A percentile compares a stretch with the other conserved stretches of the same genome.
These are phyloP conservation scores for Xerophyta viscosa DNA, from an alignment of 106 monocot species.

Conservation along the genomic window DNA sequence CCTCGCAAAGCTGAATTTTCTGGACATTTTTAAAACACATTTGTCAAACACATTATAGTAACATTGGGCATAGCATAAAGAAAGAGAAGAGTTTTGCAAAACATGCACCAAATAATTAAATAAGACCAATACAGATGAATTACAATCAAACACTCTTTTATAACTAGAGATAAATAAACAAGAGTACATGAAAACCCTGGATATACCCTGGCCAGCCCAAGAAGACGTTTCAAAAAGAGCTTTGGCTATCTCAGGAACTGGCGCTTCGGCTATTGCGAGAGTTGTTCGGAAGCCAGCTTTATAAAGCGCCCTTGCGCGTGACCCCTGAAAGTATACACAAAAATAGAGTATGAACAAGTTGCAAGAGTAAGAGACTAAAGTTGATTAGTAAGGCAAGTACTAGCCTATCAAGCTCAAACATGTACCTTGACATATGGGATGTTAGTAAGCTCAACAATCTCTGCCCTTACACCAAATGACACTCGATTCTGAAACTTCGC, in stretches of 20 bases:
- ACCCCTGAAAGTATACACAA: slow-evolving; percentile 32
- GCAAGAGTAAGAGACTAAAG: too few species aligned
- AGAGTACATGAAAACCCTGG: too few species aligned
- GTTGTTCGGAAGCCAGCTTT: slow-evolving; percentile 77
- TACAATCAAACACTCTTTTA: too few species aligned
- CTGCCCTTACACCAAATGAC: slow-evolving; percentile 97
- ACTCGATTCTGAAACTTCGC: slow-evolving; percentile 91
- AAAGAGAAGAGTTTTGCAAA: too few species aligned
- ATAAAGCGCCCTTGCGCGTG: slow-evolving; percentile 89
- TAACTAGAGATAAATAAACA: too few species aligned
- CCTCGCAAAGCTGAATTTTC: slow-evolving; percentile 40
- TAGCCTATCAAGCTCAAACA: neutral
- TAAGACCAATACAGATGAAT: too few species aligned
- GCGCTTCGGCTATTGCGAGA: slow-evolving; percentile 82
- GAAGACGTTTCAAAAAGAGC: slow-evolving; percentile 86
- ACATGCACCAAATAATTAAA: too few species aligned
- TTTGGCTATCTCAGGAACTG: slow-evolving; percentile 67
- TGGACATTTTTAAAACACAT: slow-evolving; percentile 10
- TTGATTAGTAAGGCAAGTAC: slow-evolving; percentile 1
- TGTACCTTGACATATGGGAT: slow-evolving; percentile 90
- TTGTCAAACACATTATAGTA: too few species aligned
- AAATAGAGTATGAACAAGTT: too few species aligned
- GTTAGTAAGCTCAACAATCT: slow-evolving; percentile 89
- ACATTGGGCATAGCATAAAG: too few species aligned
- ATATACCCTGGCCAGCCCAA: slow-evolving; percentile 50